These are phyloP conservation scores for Thelonectria blattea DNA, from an alignment of 2,329 filamentous ascomycete species.

Conservation along the genomic window DNA sequence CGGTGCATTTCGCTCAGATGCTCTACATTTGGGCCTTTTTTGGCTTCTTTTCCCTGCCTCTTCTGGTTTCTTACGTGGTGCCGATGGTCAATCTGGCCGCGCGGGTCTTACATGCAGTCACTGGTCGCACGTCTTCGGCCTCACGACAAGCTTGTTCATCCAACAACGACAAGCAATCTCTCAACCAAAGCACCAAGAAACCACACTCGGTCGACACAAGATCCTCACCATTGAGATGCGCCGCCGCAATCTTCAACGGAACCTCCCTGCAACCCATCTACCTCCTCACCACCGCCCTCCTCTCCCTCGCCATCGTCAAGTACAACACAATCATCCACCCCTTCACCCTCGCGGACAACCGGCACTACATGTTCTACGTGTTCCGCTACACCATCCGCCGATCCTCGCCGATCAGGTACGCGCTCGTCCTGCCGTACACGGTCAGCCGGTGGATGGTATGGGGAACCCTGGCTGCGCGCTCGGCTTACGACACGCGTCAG, in stretches of 20 bases:
- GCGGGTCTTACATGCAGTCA: background rate
- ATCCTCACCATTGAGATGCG: slow-evolving; percentile 22
- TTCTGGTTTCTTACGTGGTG: slow-evolving; percentile 64
- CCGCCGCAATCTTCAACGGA: slow-evolving; percentile 35
- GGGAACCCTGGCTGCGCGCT: slow-evolving; percentile 55
- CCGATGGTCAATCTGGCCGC: slow-evolving; percentile 37
- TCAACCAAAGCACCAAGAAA: background rate
- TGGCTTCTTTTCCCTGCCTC: slow-evolving; percentile 84
- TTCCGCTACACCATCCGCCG: slow-evolving; percentile 82
- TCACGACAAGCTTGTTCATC: background rate
- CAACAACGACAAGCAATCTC: background rate
- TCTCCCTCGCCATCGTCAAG: slow-evolving; percentile 61
- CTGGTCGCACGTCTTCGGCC: background rate
- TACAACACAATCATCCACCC: slow-evolving; percentile 95
- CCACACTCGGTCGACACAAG: background rate
- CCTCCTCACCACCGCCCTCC: slow-evolving; percentile 42
- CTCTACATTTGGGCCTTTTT: slow-evolving; percentile 95
- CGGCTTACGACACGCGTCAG: slow-evolving; percentile 14
- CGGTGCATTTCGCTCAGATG: slow-evolving; percentile 88
- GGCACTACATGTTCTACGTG: slow-evolving; percentile 96
- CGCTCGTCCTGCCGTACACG: slow-evolving; percentile 73
- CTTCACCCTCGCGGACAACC: slow-evolving; percentile 94
- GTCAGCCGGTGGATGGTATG: slow-evolving; percentile 72
- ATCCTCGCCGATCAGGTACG: slow-evolving; percentile 68
- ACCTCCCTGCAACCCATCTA: slow-evolving; percentile 47